Evolutionary conservation across 2,329 filamentous ascomycete genomes (phyloP), one percentile per base, ranked within the genome.

Genomic region (Pyrenophora graminea): DNA sequence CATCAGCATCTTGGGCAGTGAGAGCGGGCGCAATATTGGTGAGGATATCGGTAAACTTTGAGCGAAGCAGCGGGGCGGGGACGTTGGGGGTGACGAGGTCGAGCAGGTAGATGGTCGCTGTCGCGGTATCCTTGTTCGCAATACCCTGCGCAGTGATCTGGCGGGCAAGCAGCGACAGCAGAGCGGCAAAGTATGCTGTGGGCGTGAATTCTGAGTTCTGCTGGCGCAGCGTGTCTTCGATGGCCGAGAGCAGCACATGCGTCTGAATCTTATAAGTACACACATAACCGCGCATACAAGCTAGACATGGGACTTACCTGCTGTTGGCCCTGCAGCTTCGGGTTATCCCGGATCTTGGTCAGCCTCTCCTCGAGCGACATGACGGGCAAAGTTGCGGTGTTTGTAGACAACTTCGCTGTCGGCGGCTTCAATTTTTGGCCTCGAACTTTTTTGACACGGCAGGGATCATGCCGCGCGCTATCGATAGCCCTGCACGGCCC

Each of bases 1-100:
- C 91, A 75, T 97, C 93, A 55, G 90, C 89, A 64, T 94, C 89
- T 37, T 85, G 80, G 59, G 90, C 81, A 46, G 89, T 86, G 39
- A 99, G 81, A 10, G 92, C 88, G 2, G 93, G 92, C 17, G 90
- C 91, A 61, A 99, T 84, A 55, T 89, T 86, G 27, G 87, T 85
- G 54, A 99, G 85, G 67, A 99, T 97, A 74, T 95, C 90, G 23
- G 90, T 88, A 78, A 99, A 99, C 74, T 97, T 97, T 61, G 91
- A 89, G 68, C 92, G 90, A 50, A 99, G 87, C 53, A 99, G 86
- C 53, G 92, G 85, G 55, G 90, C 84, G 47, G 94, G 91, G 55
- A 92, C 86, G 76, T 87, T 89, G 52, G 89, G 89, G 13, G 91
- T 94, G 63, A 97, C 85, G 61, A 96, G 80, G 75, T 99, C 93